phyloP scores from a whole-genome alignment of 805 yeast species.

The Starmerella sirachaensis region DNA sequence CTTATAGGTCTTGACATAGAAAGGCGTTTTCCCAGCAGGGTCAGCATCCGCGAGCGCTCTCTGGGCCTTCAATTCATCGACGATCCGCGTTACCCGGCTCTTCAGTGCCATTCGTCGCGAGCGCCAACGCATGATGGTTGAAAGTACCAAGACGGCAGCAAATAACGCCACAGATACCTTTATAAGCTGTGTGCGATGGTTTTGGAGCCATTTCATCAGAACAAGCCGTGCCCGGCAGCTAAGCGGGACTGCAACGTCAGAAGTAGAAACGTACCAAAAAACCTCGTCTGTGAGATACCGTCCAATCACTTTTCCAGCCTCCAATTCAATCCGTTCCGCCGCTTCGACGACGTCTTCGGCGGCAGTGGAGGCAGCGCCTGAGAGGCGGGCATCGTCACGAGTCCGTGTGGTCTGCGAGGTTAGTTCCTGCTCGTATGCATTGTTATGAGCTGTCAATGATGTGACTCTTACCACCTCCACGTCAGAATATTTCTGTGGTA shows the following conservation, averaged over 20 bases:
- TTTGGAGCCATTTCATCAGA: conserved; percentile 12
- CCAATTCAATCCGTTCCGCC: background rate
- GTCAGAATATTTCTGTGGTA: conserved; percentile 41
- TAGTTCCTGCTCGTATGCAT: conserved; percentile 5
- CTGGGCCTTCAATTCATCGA: background rate
- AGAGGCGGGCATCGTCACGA: conserved; percentile 1
- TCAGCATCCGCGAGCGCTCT: conserved; percentile 16
- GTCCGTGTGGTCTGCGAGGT: conserved; percentile 7
- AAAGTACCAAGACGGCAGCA: background rate
- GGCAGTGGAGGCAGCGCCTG: conserved; percentile 2
- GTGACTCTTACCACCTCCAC: conserved; percentile 64
- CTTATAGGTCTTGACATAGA: conserved; percentile 11
- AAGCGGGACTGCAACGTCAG: conserved; percentile 15
- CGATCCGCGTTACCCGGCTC: background rate
- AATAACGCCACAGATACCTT: background rate
- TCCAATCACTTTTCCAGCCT: too few relatives aligned
- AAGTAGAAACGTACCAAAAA: conserved; percentile 13
- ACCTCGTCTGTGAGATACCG: too few relatives aligned
- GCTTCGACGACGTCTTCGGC: background rate
- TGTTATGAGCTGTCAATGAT: conserved; percentile 23
- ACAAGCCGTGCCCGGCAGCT: conserved; percentile 16
- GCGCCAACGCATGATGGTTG: background rate
- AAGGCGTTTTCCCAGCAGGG: conserved; percentile 12
- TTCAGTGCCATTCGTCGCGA: conserved; percentile 6
- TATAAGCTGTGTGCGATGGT: conserved; percentile 9